Evolutionary conservation across 179 eudicot species (phyloP), one percentile per base, ranked within the genome.

Genomic region (Gypsophila paniculata): DNA sequence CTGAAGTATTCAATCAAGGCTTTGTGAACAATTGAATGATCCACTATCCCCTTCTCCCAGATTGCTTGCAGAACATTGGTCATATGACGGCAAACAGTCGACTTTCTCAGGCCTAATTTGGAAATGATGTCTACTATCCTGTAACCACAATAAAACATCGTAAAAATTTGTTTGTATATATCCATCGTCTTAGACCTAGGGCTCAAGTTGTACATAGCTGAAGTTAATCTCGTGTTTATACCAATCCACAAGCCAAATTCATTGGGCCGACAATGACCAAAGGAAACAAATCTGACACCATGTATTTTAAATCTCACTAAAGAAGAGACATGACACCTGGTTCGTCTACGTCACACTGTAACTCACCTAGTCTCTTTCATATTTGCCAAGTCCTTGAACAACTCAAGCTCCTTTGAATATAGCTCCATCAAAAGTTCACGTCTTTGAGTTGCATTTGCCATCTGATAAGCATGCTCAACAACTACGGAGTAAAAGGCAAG

Each of bases 11-110:
- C 99, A 55, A 92, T 36, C 61, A 95, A 77, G 26, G 90, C 89
- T 84, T 79, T 90, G 80, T 95, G 98, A 69, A 85, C 86, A 73
- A 95, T 92, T 10, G 96, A 86, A 80, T 95, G 99, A 78, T 95
- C 99, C 70, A 95, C 86, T 61, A 95, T 95, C 70, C 96, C 96
- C 76, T 95, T 92, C 84, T 92, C 99, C 77, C 93, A 67, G 69
- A 95, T 87, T 63, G 99, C 90, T 81, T 86, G 93, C 55, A 95
- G 76, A 39, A 86, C 86, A 61, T 82, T 64, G 70, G 80, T 72
- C 99, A 95, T 92, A 79, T 95, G 96, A 59, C 88, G 87, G 70
- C 84, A 44, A 53, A 92, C 96, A 42, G 90, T 85, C 58, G 83
- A 64, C 81, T 85, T 95, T 77, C 83, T 87, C 66, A 95, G 82